These are phyloP conservation scores for Lepiota brunneoincarnata DNA, from an alignment of 768 basidiomycete species.

Conservation along the genomic window DNA sequence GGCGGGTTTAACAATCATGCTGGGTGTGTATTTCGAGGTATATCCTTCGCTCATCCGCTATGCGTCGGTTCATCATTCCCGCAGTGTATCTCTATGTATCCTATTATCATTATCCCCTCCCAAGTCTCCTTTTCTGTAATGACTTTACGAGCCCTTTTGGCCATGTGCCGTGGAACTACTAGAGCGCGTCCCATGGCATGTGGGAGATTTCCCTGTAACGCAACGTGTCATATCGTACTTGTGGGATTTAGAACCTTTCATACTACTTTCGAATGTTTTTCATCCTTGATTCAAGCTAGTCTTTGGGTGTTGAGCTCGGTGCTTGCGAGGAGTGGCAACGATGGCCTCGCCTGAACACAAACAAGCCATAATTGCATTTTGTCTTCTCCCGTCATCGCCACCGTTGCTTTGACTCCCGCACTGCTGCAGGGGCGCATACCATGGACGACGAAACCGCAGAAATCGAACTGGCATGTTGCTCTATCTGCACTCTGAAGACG, in stretches of 20 bases:
- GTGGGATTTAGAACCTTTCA: background rate
- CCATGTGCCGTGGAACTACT: background rate
- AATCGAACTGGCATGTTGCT: conserved; percentile 57
- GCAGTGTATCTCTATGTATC: conserved; percentile 8
- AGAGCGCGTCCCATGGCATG: background rate
- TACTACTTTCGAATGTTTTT: background rate
- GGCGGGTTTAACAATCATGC: background rate
- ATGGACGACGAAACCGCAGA: conserved; percentile 72
- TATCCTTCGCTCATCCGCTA: background rate
- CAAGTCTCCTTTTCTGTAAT: background rate
- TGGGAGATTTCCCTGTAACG: background rate
- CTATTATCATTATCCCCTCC: conserved; percentile 6
- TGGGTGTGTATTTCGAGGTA: background rate
- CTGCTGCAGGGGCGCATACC: no score
- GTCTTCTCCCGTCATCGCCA: background rate
- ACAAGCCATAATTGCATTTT: background rate
- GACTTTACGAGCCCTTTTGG: background rate
- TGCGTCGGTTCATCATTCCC: background rate
- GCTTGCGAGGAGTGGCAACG: no score
- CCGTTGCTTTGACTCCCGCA: no score
- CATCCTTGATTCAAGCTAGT: background rate
- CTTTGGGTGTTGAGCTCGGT: background rate
- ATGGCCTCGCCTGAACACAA: background rate
- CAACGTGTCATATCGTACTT: background rate
- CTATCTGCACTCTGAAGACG: background rate